Percentiles rank a stretch among this genome's conserved stretches.
Evolutionary conservation across 306 rosid genomes (phyloP).

Genomic region (Cucumis cinereus): DNA sequence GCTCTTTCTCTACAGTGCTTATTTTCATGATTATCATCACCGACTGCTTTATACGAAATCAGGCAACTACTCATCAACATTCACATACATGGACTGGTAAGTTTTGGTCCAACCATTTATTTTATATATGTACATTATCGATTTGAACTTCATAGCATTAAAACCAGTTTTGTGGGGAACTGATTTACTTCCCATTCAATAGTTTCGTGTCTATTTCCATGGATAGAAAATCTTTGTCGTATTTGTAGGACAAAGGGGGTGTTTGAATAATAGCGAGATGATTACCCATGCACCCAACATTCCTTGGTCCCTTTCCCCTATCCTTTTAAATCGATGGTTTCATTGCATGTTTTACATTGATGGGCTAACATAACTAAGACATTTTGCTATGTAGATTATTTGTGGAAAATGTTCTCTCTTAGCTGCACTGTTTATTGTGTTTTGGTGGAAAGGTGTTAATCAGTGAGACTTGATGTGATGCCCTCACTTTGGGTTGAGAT

Average conservation of each 20-base stretch:
- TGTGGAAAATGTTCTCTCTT: neutral
- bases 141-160: neutral
- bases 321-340: neutral
- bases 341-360: neutral
- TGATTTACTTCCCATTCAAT: neutral
- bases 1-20: slow-evolving; percentile 42
- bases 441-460: neutral
- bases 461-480: neutral
- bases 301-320: neutral
- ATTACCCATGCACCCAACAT: neutral
- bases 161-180: neutral
- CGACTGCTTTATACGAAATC: slow-evolving; percentile 90
- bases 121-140: neutral
- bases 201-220: neutral
- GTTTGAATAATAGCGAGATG: neutral
- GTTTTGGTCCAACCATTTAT: slow-evolving; percentile 9
- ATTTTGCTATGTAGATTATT: neutral
- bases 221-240: neutral
- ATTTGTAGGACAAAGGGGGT: neutral
- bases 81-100: slow-evolving; percentile 87
- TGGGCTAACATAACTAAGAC: neutral
- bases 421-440: neutral
- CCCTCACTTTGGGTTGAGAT: neutral
- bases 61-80: slow-evolving; percentile 95
- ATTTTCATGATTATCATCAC: slow-evolving; percentile 96